Percentiles rank a stretch among this genome's conserved stretches.
These are phyloP conservation scores for Tympanopsis confertula DNA, from an alignment of 2,329 filamentous ascomycete species.

Conservation along the genomic window DNA sequence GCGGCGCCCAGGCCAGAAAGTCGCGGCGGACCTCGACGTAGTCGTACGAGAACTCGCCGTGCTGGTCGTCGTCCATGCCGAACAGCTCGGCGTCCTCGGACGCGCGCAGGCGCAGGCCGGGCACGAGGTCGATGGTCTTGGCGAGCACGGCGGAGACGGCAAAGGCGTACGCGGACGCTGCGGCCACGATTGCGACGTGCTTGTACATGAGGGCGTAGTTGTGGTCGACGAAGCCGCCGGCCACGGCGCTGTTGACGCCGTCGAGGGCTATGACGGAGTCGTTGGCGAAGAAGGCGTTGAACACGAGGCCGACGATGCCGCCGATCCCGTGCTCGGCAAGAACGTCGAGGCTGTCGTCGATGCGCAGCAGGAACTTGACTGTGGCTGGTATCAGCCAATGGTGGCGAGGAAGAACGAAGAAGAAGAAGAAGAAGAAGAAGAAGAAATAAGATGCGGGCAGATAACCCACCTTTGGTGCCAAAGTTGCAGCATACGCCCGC, in stretches of 20 bases:
- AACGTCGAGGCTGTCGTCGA: conserved; percentile 63
- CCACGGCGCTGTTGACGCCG: conserved; percentile 55
- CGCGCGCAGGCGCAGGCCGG: conserved; percentile 68
- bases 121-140: conserved; percentile 63
- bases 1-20: conserved; percentile 78
- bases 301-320: conserved; percentile 57
- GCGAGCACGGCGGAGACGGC: conserved; percentile 64
- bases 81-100: conserved; percentile 74
- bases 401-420: too few relatives aligned
- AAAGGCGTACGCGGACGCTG: conserved; percentile 57
- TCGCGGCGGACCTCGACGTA: conserved; percentile 82
- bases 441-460: too few relatives aligned
- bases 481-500: conserved; percentile 60
- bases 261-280: conserved; percentile 64
- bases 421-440: conserved; percentile 1
- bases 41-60: conserved; percentile 82
- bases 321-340: conserved; percentile 63
- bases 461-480: conserved; percentile 41
- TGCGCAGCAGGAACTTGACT: conserved; percentile 36
- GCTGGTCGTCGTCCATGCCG: conserved; percentile 82
- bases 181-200: conserved; percentile 66
- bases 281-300: conserved; percentile 63
- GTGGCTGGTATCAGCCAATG: conserved; percentile 2
- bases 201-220: conserved; percentile 67
- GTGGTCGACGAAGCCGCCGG: conserved; percentile 65